Conservation (phyloP, 768 basidiomycete genomes). For the Rossbeevera mucosa region DNA sequence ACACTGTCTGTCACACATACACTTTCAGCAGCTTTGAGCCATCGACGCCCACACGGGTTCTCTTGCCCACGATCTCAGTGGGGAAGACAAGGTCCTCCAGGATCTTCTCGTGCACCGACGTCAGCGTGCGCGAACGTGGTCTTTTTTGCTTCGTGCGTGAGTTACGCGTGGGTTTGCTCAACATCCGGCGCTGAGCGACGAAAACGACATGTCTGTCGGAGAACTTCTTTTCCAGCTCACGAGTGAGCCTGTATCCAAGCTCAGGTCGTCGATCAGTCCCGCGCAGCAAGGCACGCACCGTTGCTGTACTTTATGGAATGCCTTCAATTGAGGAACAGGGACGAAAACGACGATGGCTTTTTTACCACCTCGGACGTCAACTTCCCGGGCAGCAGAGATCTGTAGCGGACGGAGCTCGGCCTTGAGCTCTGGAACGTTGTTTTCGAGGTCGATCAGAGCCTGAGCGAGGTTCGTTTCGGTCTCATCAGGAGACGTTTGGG, state of each 20-base stretch:
- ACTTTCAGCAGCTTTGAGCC: slow-evolving; percentile 97
- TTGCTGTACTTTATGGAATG: slow-evolving; percentile 96
- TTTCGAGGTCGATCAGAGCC: slow-evolving; percentile 95
- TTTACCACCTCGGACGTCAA: slow-evolving; percentile 98
- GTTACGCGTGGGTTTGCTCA: slow-evolving; percentile 93
- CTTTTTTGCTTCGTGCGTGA: slow-evolving; percentile 94
- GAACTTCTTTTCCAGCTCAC: slow-evolving; percentile 99
- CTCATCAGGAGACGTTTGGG: slow-evolving; percentile 82
- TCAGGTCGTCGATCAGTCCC: slow-evolving; percentile 5
- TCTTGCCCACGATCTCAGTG: slow-evolving; percentile 98
- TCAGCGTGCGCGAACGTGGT: slow-evolving; percentile 94
- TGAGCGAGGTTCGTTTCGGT: slow-evolving; percentile 90
- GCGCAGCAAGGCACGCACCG: slow-evolving; percentile 46
- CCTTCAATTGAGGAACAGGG: slow-evolving; percentile 94
- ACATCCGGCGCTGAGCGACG: slow-evolving; percentile 96
- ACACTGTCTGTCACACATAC: slow-evolving; percentile 63
- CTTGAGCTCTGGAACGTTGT: slow-evolving; percentile 98
- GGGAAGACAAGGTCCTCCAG: slow-evolving; percentile 99
- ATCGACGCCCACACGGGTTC: slow-evolving; percentile 89
- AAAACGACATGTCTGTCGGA: slow-evolving; percentile 99
- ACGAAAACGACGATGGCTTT: slow-evolving; percentile 99
- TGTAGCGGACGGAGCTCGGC: slow-evolving; percentile 90
- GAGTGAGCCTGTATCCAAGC: slow-evolving; percentile 70
- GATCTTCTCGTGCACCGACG: slow-evolving; percentile 96
- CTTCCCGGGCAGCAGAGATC: slow-evolving; percentile 97